These are phyloP conservation scores for Gleditsia sinensis DNA, from an alignment of 306 rosid genomes.

Conservation along the genomic window DNA sequence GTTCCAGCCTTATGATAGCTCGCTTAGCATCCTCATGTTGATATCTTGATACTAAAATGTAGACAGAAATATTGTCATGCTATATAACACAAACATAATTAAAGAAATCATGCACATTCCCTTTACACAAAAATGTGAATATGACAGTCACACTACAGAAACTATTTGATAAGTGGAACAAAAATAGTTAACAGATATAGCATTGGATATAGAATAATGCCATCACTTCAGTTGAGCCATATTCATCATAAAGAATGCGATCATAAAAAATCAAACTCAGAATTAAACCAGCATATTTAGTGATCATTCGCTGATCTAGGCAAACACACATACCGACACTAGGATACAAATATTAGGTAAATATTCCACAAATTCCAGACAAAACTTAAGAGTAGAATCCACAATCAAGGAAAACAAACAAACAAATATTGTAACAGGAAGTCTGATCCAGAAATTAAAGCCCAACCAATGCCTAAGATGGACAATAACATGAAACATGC, in stretches of 20 bases:
- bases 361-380: not conserved
- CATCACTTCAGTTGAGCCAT: not conserved
- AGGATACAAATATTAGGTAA: too few relatives aligned
- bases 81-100: slow-evolving; percentile 22
- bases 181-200: not conserved
- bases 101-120: not conserved
- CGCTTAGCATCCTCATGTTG: slow-evolving; percentile 70
- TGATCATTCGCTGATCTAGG: slow-evolving; percentile 9
- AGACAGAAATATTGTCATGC: slow-evolving; percentile 31
- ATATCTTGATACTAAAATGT: slow-evolving; percentile 65
- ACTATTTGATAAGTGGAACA: not conserved
- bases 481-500: not conserved
- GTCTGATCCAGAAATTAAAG: slow-evolving; percentile 3
- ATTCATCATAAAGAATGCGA: not conserved
- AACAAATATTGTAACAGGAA: not conserved
- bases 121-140: not conserved
- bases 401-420: not conserved
- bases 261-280: not conserved
- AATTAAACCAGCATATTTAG: slow-evolving; percentile 14
- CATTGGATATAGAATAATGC: not conserved
- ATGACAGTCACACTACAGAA: not conserved
- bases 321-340: slow-evolving; percentile 24
- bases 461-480: not conserved
- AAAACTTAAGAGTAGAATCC: slow-evolving; percentile 8
- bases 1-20: slow-evolving; percentile 81